phyloP scores from a whole-genome alignment of 2,329 filamentous ascomycete species.

The Calycina herbarum region DNA sequence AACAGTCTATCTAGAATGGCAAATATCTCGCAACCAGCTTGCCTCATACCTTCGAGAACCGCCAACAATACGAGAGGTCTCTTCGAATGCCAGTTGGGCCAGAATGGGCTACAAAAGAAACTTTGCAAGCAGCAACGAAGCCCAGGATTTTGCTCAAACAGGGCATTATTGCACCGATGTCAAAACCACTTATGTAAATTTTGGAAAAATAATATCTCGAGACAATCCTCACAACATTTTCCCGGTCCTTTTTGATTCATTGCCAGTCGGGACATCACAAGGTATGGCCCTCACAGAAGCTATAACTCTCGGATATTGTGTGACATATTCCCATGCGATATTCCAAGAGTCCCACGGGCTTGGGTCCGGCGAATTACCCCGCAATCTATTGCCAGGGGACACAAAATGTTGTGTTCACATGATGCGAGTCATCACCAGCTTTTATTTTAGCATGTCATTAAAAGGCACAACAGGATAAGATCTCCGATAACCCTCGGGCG shows the following conservation, averaged over 20 bases:
- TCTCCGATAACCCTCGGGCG: not conserved
- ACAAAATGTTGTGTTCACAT: not conserved
- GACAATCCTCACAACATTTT: not conserved
- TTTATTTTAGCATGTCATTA: not conserved
- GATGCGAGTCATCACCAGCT: not conserved
- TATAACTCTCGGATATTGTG: not conserved
- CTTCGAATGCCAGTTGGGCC: constrained; percentile 84
- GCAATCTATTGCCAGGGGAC: not conserved
- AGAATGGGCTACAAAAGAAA: constrained; percentile 96
- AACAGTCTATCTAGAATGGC: constrained; percentile 59
- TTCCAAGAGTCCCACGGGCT: not conserved
- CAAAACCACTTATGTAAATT: constrained; percentile 58
- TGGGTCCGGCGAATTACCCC: constrained; percentile 3
- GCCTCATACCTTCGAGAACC: constrained; percentile 86
- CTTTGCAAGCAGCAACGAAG: constrained; percentile 86
- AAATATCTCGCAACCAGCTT: constrained; percentile 83
- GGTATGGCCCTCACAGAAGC: not conserved
- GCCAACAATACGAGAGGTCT: constrained; percentile 86
- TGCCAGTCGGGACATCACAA: not conserved
- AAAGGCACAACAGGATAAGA: not conserved
- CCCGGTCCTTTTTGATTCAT: not conserved
- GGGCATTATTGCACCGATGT: constrained; percentile 85
- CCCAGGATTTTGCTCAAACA: constrained; percentile 88
- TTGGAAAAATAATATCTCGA: not conserved
- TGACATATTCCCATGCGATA: not conserved